These are phyloP conservation scores for Annona squamosa DNA, from an alignment of 164 flowering plant species.

Conservation along the genomic window DNA sequence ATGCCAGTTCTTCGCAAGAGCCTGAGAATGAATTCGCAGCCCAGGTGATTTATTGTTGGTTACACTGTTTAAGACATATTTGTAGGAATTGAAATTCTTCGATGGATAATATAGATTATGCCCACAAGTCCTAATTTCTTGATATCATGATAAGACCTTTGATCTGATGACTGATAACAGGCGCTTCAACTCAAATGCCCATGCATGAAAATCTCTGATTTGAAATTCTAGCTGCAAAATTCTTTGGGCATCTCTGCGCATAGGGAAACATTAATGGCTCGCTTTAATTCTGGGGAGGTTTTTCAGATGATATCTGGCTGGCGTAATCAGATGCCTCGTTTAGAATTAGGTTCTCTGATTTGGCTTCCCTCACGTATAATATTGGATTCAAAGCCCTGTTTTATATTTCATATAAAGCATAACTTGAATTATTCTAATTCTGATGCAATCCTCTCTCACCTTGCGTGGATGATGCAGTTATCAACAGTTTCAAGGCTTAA, in stretches of 20 bases:
- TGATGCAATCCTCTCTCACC: background rate
- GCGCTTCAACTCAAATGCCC: background rate
- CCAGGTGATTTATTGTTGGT: constrained; percentile 37
- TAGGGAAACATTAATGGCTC: background rate
- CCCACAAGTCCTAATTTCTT: background rate
- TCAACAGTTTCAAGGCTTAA: constrained; percentile 60
- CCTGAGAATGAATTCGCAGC: constrained; percentile 63
- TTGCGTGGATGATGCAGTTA: constrained; percentile 31
- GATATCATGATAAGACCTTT: background rate
- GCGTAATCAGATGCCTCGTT: no score
- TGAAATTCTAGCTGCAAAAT: background rate
- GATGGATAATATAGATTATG: background rate
- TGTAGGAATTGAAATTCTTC: background rate
- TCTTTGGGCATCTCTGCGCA: background rate
- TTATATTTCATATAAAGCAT: background rate
- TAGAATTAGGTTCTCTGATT: no score
- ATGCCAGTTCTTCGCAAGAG: constrained; percentile 49
- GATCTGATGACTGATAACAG: background rate
- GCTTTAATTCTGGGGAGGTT: background rate
- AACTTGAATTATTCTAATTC: background rate
- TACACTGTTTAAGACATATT: background rate
- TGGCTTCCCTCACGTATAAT: no score
- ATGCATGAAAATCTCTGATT: background rate
- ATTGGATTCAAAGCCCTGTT: background rate
- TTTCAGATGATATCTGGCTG: no score